Conservation (phyloP, 176 grass and related monocot species). For the Avena atlantica region DNA sequence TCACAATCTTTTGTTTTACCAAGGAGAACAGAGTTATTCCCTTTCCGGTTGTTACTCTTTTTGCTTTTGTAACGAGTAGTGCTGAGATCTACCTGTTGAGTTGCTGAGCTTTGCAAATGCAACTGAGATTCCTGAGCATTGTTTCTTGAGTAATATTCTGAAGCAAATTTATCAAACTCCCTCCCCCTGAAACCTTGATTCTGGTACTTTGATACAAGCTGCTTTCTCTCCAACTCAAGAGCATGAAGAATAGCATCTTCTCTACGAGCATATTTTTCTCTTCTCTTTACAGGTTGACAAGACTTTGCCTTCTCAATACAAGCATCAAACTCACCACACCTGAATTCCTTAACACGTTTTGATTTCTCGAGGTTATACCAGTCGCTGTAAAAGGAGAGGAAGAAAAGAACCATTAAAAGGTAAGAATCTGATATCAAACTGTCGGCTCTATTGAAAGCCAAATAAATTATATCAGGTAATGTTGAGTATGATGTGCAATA, state of each 20-base stretch:
- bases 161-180: conserved; percentile 41
- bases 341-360: conserved; percentile 84
- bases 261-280: conserved; percentile 88
- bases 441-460: not conserved
- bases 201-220: conserved; percentile 53
- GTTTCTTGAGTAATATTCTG: conserved; percentile 45
- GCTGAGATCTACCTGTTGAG: conserved; percentile 54
- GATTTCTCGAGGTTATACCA: conserved; percentile 97
- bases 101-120: conserved; percentile 38
- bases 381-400: conserved; percentile 57
- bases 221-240: conserved; percentile 83
- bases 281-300: conserved; percentile 76
- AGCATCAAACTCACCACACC: conserved; percentile 91
- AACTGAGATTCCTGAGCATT: conserved; percentile 38
- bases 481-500: conserved; percentile 10
- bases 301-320: conserved; percentile 85
- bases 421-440: conserved; percentile 26
- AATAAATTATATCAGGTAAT: not conserved
- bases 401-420: conserved; percentile 34
- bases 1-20: conserved; percentile 47
- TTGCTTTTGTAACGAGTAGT: conserved; percentile 67
- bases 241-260: conserved; percentile 92
- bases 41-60: conserved; percentile 53
- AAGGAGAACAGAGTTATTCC: conserved; percentile 32
- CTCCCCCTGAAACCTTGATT: conserved; percentile 40